These are phyloP conservation scores for Rugonectria rugulosa DNA, from an alignment of 2,329 filamentous ascomycete species.

Conservation along the genomic window DNA sequence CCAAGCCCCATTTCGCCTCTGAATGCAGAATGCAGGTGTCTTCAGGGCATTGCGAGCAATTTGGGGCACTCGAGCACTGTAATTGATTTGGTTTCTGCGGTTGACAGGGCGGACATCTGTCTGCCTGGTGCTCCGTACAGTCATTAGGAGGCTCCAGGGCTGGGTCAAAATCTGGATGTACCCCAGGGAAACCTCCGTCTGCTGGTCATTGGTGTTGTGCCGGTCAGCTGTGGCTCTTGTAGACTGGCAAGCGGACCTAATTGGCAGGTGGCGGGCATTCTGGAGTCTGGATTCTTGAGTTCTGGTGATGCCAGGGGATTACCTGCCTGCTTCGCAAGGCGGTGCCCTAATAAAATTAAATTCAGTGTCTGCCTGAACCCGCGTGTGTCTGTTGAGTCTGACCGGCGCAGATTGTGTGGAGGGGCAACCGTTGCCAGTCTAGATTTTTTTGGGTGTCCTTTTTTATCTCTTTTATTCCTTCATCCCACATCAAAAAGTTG, in stretches of 20 bases:
- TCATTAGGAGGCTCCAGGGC: too few relatives aligned
- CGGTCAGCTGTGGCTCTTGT: slow-evolving; percentile 8
- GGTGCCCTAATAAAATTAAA: not conserved
- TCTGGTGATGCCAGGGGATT: slow-evolving; percentile 8
- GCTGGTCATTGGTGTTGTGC: not conserved
- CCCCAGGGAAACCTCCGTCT: not conserved
- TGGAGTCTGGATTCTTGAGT: slow-evolving; percentile 18
- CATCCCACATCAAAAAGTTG: slow-evolving; percentile 7
- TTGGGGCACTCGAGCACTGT: too few relatives aligned
- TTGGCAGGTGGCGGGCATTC: slow-evolving; percentile 18
- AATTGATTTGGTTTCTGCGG: too few relatives aligned
- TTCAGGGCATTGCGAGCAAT: not conserved
- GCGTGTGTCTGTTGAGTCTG: not conserved
- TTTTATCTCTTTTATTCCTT: not conserved
- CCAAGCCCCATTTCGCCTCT: not conserved
- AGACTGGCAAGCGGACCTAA: slow-evolving; percentile 7
- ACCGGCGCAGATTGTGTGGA: too few relatives aligned
- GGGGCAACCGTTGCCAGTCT: not conserved
- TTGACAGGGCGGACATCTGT: too few relatives aligned
- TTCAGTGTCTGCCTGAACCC: not conserved
- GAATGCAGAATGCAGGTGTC: not conserved
- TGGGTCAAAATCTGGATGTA: too few relatives aligned
- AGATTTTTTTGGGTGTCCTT: not conserved
- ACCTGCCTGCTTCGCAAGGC: not conserved
- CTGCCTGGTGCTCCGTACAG: too few relatives aligned